phyloP scores from a whole-genome alignment of 352 stramenopile genomes.

The Globisporangium emineosum region DNA sequence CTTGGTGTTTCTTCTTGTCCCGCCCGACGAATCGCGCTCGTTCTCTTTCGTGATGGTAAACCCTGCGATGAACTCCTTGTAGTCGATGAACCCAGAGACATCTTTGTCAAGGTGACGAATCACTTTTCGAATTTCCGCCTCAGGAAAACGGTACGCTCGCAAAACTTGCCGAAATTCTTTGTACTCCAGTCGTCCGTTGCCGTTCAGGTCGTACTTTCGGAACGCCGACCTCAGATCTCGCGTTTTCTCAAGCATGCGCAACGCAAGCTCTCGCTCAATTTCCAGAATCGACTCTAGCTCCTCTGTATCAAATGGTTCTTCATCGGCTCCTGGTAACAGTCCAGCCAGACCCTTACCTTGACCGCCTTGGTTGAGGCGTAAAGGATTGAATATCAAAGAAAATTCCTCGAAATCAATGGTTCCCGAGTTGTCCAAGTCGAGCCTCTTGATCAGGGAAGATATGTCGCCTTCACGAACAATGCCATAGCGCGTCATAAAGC shows the following conservation, averaged over 20 bases:
- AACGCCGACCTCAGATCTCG: slow-evolving; percentile 59
- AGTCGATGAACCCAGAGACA: slow-evolving; percentile 73
- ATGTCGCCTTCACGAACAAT: slow-evolving; percentile 60
- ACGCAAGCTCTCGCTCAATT: slow-evolving; percentile 57
- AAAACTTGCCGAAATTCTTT: slow-evolving; percentile 67
- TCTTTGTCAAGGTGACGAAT: slow-evolving; percentile 65
- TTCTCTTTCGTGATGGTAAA: slow-evolving; percentile 34
- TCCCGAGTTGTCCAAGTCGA: slow-evolving; percentile 49
- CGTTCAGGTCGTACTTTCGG: slow-evolving; percentile 65
- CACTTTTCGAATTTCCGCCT: slow-evolving; percentile 67
- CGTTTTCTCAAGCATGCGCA: slow-evolving; percentile 49
- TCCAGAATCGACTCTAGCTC: slow-evolving; percentile 60
- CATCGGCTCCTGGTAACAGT: slow-evolving; percentile 9
- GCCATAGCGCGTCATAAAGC: slow-evolving; percentile 73
- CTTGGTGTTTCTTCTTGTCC: slow-evolving; percentile 19
- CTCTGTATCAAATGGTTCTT: slow-evolving; percentile 38
- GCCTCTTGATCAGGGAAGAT: slow-evolving; percentile 32
- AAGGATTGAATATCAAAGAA: slow-evolving; percentile 50
- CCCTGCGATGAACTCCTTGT: slow-evolving; percentile 59
- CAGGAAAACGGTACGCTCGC: slow-evolving; percentile 52
- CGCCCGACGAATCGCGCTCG: slow-evolving; percentile 14
- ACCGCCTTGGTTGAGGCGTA: slow-evolving; percentile 23
- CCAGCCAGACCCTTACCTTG: slow-evolving; percentile 4
- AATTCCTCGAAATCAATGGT: slow-evolving; percentile 60
- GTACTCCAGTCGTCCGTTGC: slow-evolving; percentile 64